Evolutionary conservation across 192 early-diverging fungal genomes (phyloP).

Genomic region (Podila minutissima): DNA sequence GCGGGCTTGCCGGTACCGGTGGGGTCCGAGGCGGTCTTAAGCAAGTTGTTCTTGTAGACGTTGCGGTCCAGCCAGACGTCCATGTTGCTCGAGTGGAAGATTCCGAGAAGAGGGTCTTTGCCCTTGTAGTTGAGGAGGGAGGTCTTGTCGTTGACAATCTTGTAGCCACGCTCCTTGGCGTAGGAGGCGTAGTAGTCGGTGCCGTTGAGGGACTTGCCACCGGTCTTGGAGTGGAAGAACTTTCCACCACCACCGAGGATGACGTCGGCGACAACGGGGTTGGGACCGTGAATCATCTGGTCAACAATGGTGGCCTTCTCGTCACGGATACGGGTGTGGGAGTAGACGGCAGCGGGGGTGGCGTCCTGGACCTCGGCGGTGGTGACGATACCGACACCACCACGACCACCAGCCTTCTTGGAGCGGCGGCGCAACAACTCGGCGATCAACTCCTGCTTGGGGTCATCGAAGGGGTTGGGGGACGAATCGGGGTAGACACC

Average conservation of each 20-base stretch:
- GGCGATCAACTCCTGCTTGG: slow-evolving; percentile 68
- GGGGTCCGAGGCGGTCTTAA: slow-evolving; percentile 53
- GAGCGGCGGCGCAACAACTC: slow-evolving; percentile 68
- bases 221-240: slow-evolving; percentile 58
- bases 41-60: slow-evolving; percentile 61
- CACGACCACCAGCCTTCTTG: slow-evolving; percentile 55
- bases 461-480: slow-evolving; percentile 64
- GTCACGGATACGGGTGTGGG: slow-evolving; percentile 66
- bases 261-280: slow-evolving; percentile 68
- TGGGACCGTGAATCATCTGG: slow-evolving; percentile 65
- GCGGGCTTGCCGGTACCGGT: slow-evolving; percentile 53
- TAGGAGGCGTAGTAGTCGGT: slow-evolving; percentile 62
- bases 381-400: slow-evolving; percentile 73
- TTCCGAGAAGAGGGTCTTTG: slow-evolving; percentile 65
- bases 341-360: slow-evolving; percentile 69
- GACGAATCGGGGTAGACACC: slow-evolving; percentile 73
- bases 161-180: slow-evolving; percentile 62
- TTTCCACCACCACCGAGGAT: slow-evolving; percentile 72
- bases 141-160: slow-evolving; percentile 58
- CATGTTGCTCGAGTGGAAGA: slow-evolving; percentile 67
- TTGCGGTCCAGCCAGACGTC: slow-evolving; percentile 75
- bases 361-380: slow-evolving; percentile 71
- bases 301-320: slow-evolving; percentile 64
- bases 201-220: slow-evolving; percentile 52
- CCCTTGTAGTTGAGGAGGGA: slow-evolving; percentile 60